A percentile compares a stretch with the other conserved stretches of the same genome.
These are phyloP conservation scores for Trichocomaceae sp. DNA, from an alignment of 2,329 filamentous ascomycete species.

Conservation along the genomic window DNA sequence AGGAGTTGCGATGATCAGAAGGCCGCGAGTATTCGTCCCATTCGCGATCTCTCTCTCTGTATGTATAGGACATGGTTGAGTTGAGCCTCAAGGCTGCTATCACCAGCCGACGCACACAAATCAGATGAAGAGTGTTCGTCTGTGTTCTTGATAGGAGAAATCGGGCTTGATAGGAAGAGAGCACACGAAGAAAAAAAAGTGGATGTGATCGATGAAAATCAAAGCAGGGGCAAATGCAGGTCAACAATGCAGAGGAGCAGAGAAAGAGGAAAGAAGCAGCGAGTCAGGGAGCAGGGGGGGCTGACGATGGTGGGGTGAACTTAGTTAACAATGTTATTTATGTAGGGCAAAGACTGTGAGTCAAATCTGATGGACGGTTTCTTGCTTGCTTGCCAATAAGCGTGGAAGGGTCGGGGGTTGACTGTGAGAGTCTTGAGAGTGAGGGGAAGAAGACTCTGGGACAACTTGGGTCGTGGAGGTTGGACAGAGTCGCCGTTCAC, in stretches of 20 bases:
- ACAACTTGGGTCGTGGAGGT: too few species aligned
- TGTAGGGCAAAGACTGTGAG: not conserved
- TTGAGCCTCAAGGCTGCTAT: not conserved
- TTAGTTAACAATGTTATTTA: too few species aligned
- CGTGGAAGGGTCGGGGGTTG: not conserved
- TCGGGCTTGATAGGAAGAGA: not conserved
- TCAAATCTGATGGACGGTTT: not conserved
- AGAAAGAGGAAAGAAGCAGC: not conserved
- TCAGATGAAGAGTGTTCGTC: not conserved
- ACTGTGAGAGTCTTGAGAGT: not conserved
- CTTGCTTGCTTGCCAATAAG: not conserved
- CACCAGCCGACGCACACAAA: not conserved
- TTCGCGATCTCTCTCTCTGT: slow-evolving; percentile 36
- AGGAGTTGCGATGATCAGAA: slow-evolving; percentile 39
- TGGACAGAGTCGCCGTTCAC: not conserved
- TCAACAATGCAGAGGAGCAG: too few species aligned
- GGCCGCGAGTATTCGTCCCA: slow-evolving; percentile 38
- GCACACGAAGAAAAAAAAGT: not conserved
- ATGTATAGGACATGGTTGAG: slow-evolving; percentile 35
- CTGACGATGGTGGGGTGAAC: slow-evolving; percentile 8
- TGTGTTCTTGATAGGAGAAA: not conserved
- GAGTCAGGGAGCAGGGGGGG: not conserved
- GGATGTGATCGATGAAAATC: not conserved
- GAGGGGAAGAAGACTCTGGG: not conserved
- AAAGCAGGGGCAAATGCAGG: not conserved